These are phyloP conservation scores for Parathielavia hyrcaniae DNA, from an alignment of 495 filamentous ascomycete species.

Conservation along the genomic window DNA sequence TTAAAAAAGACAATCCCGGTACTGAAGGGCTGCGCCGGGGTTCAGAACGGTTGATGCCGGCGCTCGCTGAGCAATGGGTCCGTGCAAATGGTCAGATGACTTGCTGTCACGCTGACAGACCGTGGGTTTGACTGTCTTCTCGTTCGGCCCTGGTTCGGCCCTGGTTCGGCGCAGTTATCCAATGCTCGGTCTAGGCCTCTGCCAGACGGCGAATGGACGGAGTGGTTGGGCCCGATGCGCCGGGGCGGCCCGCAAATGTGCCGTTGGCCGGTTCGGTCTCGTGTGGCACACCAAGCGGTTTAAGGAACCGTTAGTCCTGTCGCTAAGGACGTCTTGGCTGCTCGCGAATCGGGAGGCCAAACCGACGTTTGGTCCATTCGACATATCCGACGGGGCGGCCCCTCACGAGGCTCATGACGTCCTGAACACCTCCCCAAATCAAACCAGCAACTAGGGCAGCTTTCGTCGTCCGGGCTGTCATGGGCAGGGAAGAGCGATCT, in stretches of 20 bases:
- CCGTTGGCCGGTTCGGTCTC: not conserved
- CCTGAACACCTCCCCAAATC: slow-evolving; percentile 74
- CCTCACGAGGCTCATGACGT: slow-evolving; percentile 43
- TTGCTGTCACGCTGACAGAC: not conserved
- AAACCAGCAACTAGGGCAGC: slow-evolving; percentile 72
- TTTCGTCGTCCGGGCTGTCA: slow-evolving; percentile 77
- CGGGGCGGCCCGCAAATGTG: not conserved
- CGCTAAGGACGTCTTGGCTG: slow-evolving; percentile 32
- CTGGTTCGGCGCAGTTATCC: not conserved
- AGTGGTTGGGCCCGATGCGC: not conserved
- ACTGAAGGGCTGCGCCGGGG: not conserved
- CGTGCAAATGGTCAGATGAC: slow-evolving; percentile 7
- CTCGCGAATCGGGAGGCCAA: slow-evolving; percentile 13
- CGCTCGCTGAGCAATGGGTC: not conserved
- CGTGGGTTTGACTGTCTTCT: not conserved
- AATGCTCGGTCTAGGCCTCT: not conserved
- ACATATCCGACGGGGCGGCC: slow-evolving; percentile 68
- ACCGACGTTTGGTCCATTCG: slow-evolving; percentile 50
- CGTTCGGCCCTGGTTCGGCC: no score
- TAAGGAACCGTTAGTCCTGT: slow-evolving; percentile 36
- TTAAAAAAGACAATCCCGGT: not conserved
- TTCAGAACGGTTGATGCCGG: slow-evolving; percentile 10
- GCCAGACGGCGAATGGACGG: not conserved
- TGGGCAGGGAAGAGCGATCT: slow-evolving; percentile 78
- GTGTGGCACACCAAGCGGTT: not conserved